Base-by-base conservation (phyloP, 176 grass and related monocot species). In the Lolium perenne region DNA sequence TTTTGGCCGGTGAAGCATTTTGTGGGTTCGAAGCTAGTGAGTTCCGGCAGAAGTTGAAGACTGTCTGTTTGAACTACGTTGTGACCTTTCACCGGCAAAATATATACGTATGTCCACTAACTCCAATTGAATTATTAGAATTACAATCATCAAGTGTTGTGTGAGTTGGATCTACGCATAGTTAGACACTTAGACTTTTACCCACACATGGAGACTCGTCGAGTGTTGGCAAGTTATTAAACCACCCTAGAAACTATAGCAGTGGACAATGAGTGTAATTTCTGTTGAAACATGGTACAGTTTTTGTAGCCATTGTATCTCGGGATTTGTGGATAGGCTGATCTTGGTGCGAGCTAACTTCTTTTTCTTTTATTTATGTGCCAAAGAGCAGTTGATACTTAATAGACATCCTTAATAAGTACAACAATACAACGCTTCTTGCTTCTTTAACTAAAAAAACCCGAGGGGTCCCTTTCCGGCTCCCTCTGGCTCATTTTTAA, bases 1-100 rank as follows among this genome's bases (percentile, higher is more conserved):
- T 99, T 87, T 92, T 99, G 84, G 92, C 97, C 71, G 97, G 97
- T 41, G 97, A 99, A 86, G 94, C 97, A 83, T 96, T 99, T 84
- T 99, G 90, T 85, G 97, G 97, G 51, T 85, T 94, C 66, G 90
- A 99, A 91, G 97, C 97, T 71, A 91, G 83, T 43, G 97, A 96
- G 25, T 99, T 99, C 87, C 90, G 97, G 15, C 93, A 92, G 85
- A 99, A 99, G 58, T 83, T 99, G 82, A 99, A 94, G 82, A 87
- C 80, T 79, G 82, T 95, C 69, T 99, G 97, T 80, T 90, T 96
- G 82, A 99, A 87, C 87, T 96, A 99, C 59, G 3, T 94, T 22
- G 79, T 88, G 82, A 81, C 83, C 57, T 99, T 99, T 79, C 97
- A 99, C 88, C 88, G 92, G 54, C 97, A 99, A 92, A 99, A 99